Evolutionary conservation across 495 filamentous ascomycete genomes (phyloP), one percentile per base, ranked within the genome.

Genomic region (Annulohypoxylon nitens): DNA sequence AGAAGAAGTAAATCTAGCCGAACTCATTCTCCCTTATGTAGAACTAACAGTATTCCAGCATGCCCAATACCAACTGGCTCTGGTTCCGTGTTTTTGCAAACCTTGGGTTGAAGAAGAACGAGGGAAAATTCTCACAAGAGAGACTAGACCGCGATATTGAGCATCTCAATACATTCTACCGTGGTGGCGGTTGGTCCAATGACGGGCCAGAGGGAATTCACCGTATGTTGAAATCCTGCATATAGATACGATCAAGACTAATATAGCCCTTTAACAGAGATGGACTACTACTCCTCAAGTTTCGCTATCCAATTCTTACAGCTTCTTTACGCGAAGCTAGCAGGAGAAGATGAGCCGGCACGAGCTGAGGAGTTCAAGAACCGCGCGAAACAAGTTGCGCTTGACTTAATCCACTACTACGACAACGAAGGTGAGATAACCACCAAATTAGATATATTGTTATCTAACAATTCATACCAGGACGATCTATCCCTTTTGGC

Each of bases 51-150:
- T 39, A 36, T 23, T 4, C 48, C 41, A 86, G 84, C 60, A 88
- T 88, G 86, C 86, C 86, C 1, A 85, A 88, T 69, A 88, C 86
- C 1, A 88, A 84, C 64, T 90, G 89, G 88, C 85, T 94, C 33
- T 94, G 91, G 92, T 94, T 94, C 74, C 89, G 92, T 16, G 91
- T 95, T 11, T 94, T 94, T 76, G 92, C 92, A 12, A 94, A 94
- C 75, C 86, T 94, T 1, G 92, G 92, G 0, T 79, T 95, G 36
- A 89, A 90, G 67, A 90, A 87, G 68, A 91, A 93, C 41, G 89
- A 90, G 4, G 91, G 89, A 3, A 84, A 84, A 26, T 92, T 88
- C 78, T 90, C 89, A 1, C 86, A 89, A 61, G 83, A 87, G 65
- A 85, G 90, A 34, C 84, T 94, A 45, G 88, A 92, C 70, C 86